phyloP scores from a whole-genome alignment of 768 basidiomycete genomes.

The Phaeotremella fagi region DNA sequence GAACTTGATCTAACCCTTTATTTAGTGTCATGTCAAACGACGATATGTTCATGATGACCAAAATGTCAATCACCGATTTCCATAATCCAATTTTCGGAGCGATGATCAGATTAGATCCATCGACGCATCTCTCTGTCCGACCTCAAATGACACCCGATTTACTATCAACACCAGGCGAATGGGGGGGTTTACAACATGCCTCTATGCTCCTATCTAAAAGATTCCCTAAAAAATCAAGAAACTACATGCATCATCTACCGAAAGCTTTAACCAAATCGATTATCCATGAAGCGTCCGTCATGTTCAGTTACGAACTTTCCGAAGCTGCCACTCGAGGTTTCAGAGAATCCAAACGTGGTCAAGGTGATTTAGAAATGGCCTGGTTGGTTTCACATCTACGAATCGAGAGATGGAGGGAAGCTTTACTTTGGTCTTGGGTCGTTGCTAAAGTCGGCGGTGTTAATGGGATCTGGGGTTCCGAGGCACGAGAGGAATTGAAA shows the following conservation, averaged over 20 bases:
- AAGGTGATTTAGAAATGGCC: constrained; percentile 37
- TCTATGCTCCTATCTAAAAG: constrained; percentile 31
- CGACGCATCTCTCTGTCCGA: constrained; percentile 21
- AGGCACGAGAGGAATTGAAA: constrained; percentile 20
- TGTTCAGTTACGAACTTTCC: constrained; percentile 31
- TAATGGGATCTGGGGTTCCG: constrained; percentile 30
- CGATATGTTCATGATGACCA: constrained; percentile 42
- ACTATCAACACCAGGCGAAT: constrained; percentile 38
- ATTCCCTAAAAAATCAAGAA: constrained; percentile 28
- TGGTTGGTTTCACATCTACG: constrained; percentile 38
- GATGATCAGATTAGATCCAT: constrained; percentile 32
- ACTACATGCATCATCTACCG: constrained; percentile 43
- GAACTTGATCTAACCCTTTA: background rate
- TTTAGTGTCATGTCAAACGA: constrained; percentile 39
- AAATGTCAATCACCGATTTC: constrained; percentile 33
- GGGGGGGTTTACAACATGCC: constrained; percentile 44
- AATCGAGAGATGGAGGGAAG: constrained; percentile 46
- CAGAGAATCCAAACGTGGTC: constrained; percentile 26
- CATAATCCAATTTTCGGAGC: constrained; percentile 40
- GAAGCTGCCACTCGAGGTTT: constrained; percentile 37
- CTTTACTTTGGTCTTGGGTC: constrained; percentile 42
- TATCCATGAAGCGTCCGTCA: constrained; percentile 38
- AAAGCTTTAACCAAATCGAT: constrained; percentile 27
- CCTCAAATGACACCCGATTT: constrained; percentile 17
- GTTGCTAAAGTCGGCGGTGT: constrained; percentile 34